A percentile compares a stretch with the other conserved stretches of the same genome.
These are phyloP conservation scores for Phytophthora litchii DNA, from an alignment of 352 stramenopile species.

Conservation along the genomic window DNA sequence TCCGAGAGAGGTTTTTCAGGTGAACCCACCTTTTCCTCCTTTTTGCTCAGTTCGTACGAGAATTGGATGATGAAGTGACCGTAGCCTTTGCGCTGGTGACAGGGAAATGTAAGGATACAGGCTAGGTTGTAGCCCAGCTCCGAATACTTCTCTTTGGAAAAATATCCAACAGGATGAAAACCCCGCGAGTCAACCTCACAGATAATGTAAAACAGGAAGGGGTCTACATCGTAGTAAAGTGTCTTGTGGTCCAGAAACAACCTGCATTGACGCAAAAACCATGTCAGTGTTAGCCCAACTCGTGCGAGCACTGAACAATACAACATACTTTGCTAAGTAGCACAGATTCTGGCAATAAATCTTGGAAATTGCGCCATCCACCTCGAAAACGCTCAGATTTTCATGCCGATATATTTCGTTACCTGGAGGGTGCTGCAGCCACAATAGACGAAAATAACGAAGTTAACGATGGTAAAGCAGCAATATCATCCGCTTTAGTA, in stretches of 20 bases:
- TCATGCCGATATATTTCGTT: slow-evolving; percentile 95
- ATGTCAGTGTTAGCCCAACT: background rate
- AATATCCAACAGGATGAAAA: slow-evolving; percentile 98
- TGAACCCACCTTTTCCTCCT: slow-evolving; percentile 96
- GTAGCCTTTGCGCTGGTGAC: slow-evolving; percentile 98
- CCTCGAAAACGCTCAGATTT: slow-evolving; percentile 96
- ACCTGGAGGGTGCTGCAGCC: slow-evolving; percentile 67
- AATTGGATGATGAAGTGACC: slow-evolving; percentile 99
- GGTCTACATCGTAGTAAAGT: slow-evolving; percentile 99
- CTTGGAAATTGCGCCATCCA: slow-evolving; percentile 96
- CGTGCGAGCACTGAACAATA: background rate
- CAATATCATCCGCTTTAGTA: background rate
- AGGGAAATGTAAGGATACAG: slow-evolving; percentile 99
- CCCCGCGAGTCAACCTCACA: slow-evolving; percentile 93
- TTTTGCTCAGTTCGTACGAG: slow-evolving; percentile 99
- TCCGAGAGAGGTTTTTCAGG: slow-evolving; percentile 99
- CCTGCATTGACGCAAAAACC: slow-evolving; percentile 25
- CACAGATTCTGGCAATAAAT: slow-evolving; percentile 99
- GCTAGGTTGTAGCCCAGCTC: slow-evolving; percentile 99
- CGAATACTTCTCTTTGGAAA: slow-evolving; percentile 99
- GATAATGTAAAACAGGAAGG: slow-evolving; percentile 99
- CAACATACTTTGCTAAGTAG: slow-evolving; percentile 95
- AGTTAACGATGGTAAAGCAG: background rate
- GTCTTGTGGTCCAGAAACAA: slow-evolving; percentile 99
- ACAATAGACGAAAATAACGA: background rate